phyloP scores from a whole-genome alignment of 345 rosid species.

The Syzygium aqueum region DNA sequence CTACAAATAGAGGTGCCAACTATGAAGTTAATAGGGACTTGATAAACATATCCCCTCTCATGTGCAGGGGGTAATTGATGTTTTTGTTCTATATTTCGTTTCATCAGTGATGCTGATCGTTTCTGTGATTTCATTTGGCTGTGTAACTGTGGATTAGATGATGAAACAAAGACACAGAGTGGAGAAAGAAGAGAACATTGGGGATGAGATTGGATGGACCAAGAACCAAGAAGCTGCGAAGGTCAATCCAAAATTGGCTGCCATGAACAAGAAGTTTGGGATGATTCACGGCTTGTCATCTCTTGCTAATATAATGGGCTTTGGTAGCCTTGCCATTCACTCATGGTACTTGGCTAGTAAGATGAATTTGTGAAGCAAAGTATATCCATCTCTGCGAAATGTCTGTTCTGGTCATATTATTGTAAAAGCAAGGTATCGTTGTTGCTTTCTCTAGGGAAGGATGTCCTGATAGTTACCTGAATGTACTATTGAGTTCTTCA shows the following conservation, averaged over 20 bases:
- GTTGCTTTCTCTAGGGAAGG: neutral
- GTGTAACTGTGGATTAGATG: slow-evolving; percentile 32
- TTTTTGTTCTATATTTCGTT: neutral
- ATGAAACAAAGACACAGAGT: slow-evolving; percentile 98
- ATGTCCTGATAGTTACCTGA: neutral
- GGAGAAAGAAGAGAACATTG: slow-evolving; percentile 73
- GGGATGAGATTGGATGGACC: slow-evolving; percentile 78
- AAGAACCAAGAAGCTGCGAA: slow-evolving; percentile 84
- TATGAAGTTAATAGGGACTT: neutral
- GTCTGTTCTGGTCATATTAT: neutral
- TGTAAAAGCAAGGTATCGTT: neutral
- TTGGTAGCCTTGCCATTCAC: slow-evolving; percentile 94
- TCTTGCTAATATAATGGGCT: slow-evolving; percentile 81
- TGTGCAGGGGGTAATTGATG: neutral
- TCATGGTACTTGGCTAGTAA: slow-evolving; percentile 97
- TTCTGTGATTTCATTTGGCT: neutral
- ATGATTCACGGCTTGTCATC: slow-evolving; percentile 98
- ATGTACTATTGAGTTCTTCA: neutral
- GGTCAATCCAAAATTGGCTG: slow-evolving; percentile 75
- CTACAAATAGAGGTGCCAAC: no score
- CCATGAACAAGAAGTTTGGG: slow-evolving; percentile 98
- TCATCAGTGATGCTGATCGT: neutral
- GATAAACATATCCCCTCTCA: neutral
- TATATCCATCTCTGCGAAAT: neutral
- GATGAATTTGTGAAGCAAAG: slow-evolving; percentile 47